Percentiles rank a stretch among this genome's conserved stretches.
These are phyloP conservation scores for Penicillium sp. DNA, from an alignment of 2,329 filamentous ascomycete species.

Conservation along the genomic window DNA sequence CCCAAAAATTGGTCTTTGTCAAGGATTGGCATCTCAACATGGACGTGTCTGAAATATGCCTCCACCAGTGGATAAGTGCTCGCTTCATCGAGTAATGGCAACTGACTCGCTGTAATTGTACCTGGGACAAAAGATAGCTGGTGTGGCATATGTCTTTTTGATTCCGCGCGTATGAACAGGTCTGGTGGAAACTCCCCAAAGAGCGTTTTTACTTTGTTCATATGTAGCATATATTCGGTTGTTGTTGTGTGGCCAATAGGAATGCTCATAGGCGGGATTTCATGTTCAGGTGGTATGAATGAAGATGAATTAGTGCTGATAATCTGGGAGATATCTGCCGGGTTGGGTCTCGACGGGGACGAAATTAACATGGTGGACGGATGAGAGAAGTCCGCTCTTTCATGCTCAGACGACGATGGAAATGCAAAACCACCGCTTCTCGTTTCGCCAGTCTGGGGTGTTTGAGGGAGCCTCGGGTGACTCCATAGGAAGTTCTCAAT, in stretches of 20 bases:
- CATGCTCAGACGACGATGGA: neutral
- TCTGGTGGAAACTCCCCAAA: conserved; percentile 7
- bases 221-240: conserved; percentile 7
- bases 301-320: conserved; percentile 1
- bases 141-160: conserved; percentile 2
- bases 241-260: conserved; percentile 4
- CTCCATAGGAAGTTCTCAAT: conserved; percentile 4
- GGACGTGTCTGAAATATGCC: conserved; percentile 4
- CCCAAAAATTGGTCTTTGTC: conserved; percentile 1
- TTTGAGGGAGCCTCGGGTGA: neutral
- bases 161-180: conserved; percentile 7
- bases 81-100: neutral
- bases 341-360: conserved; percentile 1
- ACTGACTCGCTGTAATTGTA: neutral
- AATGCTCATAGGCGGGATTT: conserved; percentile 6
- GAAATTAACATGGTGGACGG: conserved; percentile 1
- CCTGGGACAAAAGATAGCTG: conserved; percentile 2
- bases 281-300: conserved; percentile 4
- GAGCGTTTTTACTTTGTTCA: conserved; percentile 3
- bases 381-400: neutral
- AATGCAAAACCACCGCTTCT: neutral
- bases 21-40: conserved; percentile 5
- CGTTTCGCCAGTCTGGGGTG: conserved; percentile 2
- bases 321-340: conserved; percentile 1
- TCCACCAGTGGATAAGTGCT: neutral